Percentiles rank a stretch among this genome's conserved stretches.
phyloP scores from a whole-genome alignment of 1,284 basidiomycete species.

The Malassezia caprae region DNA sequence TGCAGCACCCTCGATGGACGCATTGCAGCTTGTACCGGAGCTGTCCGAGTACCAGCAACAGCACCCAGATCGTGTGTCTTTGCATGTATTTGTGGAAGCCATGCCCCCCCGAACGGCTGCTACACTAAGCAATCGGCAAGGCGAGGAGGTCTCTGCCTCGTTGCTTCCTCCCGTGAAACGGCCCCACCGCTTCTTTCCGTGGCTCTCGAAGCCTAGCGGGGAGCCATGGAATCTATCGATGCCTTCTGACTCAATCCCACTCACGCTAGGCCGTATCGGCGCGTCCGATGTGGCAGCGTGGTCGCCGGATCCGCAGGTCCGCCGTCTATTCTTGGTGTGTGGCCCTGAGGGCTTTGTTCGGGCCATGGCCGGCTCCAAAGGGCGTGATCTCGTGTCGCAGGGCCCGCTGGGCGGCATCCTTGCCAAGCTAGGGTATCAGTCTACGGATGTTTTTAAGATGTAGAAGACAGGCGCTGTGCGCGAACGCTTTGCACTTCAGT shows the following conservation, averaged over 20 bases:
- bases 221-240: not conserved
- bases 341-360: constrained; percentile 16
- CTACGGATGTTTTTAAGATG: constrained; percentile 10
- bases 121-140: not conserved
- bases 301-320: not conserved
- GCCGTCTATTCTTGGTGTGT: constrained; percentile 12
- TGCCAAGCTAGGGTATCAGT: constrained; percentile 4
- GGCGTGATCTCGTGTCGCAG: constrained; percentile 9
- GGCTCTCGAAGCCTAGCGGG: not conserved
- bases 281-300: not conserved
- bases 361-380: constrained; percentile 9
- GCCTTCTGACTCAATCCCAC: not conserved
- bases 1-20: constrained; percentile 9
- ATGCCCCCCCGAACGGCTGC: not conserved
- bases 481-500: constrained; percentile 29
- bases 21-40: constrained; percentile 9
- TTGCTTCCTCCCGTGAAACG: not conserved
- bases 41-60: not conserved
- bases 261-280: not conserved
- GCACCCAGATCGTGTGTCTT: not conserved
- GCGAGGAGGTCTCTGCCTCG: not conserved
- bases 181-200: not conserved
- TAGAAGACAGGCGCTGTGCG: constrained; percentile 14
- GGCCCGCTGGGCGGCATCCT: constrained; percentile 9
- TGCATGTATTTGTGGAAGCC: constrained; percentile 6